Evolutionary conservation across 2,329 filamentous ascomycete species (phyloP), one percentile per base, ranked within the genome.

Genomic region (Sordariomycetes sp.): DNA sequence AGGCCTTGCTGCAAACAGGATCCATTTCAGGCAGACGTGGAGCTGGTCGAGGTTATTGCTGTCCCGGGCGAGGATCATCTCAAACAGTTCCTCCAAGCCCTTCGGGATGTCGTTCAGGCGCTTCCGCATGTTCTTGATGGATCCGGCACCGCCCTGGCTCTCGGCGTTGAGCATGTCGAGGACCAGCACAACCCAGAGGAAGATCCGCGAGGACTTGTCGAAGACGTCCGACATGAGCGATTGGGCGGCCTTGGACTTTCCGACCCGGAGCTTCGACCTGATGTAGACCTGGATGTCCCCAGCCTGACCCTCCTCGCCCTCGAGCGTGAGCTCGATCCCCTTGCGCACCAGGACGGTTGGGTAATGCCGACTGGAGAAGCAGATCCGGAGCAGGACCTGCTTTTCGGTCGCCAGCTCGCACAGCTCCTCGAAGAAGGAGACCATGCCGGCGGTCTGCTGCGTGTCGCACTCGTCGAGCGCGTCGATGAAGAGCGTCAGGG

Each of bases 391-490:
- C 43, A 7, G 12, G 16, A 48, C 18, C 12, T 48, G 12, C n/a
- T 4, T 22, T 3, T 48, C 43, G 43, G 20, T 48, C 3, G 43
- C 43, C 3, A n/a, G 16, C 12, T 48, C 43, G 1, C 61, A 62
- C 1, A 70, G 28, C 3, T 60, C 53, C n/a, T 61, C 64, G 50
- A 71, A 65, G 35, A 71, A 66, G 2, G 65, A 46, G 1, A 70
- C 65, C 1, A 71, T 63, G 1, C 60, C 58, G 0, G 53, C n/a
- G 16, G 69, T 65, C 3, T 70, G 60, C 0, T 69, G 69, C 3
- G 68, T 66, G 46, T 40, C 37, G 18, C 70, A 71, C 54, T 71
- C 70, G 25, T 71, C 69, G 1, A 71, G 61, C 0, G 70, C 70
- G 16, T 71, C 70, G 1, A 71, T 62, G 18, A 72, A 68, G 0